Percentiles rank a stretch among this genome's conserved stretches.
Conservation (phyloP, 108 stramenopile species). For the Mediolabrus comicus region DNA sequence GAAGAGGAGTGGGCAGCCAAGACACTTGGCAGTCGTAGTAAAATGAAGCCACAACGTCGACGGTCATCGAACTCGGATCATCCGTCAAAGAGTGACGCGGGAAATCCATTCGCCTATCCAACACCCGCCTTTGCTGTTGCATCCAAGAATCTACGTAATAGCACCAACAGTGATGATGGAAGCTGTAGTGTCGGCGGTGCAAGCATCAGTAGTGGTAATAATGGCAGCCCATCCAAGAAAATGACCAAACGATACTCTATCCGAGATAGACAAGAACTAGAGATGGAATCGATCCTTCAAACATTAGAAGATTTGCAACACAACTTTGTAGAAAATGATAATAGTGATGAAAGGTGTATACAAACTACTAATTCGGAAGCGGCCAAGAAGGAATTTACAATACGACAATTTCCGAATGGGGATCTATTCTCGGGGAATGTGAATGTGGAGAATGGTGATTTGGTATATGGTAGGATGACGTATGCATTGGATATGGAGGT, state of each 20-base stretch:
- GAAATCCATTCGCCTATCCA: background rate
- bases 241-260: background rate
- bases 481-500: slow-evolving; percentile 33
- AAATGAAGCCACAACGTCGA: background rate
- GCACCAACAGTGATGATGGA: background rate
- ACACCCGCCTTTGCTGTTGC: background rate
- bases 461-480: slow-evolving; percentile 30
- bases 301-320: background rate
- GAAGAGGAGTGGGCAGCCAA: background rate
- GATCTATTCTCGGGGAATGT: slow-evolving; percentile 44
- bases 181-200: too few relatives aligned
- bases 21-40: background rate
- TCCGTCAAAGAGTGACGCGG: background rate
- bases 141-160: background rate
- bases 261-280: background rate
- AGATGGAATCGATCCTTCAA: background rate
- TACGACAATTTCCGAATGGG: slow-evolving; percentile 36
- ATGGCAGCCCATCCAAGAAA: background rate
- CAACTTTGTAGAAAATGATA: background rate
- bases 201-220: background rate
- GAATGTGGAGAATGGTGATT: slow-evolving; percentile 15
- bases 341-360: background rate
- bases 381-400: slow-evolving; percentile 13
- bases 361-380: background rate
- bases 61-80: background rate